Evolutionary conservation across 495 filamentous ascomycete genomes (phyloP).

Genomic region (Hypoxylon lenormandii): DNA sequence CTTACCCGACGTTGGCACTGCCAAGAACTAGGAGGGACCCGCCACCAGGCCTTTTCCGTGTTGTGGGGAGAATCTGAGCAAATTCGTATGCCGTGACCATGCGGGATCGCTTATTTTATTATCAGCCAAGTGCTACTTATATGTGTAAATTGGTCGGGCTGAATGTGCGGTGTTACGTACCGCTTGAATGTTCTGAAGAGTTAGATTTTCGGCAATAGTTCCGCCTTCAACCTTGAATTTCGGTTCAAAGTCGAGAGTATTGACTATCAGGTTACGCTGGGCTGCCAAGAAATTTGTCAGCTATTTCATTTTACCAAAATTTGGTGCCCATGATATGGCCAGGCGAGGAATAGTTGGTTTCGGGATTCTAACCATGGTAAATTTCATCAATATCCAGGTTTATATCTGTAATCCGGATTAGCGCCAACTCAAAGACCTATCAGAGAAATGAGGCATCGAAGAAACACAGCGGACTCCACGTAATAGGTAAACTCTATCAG

Average conservation of each 20-base stretch:
- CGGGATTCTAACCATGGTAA: constrained; percentile 34
- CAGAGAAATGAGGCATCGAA: too few species aligned
- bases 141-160: too few species aligned
- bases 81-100: constrained; percentile 87
- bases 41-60: constrained; percentile 67
- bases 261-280: constrained; percentile 51
- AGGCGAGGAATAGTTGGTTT: too few species aligned
- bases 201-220: constrained; percentile 67
- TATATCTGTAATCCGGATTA: constrained; percentile 53
- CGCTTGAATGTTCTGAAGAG: constrained; percentile 86
- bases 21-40: constrained; percentile 57
- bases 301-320: too few species aligned
- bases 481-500: too few species aligned
- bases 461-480: too few species aligned
- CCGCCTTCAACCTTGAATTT: constrained; percentile 79
- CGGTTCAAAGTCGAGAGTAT: constrained; percentile 56
- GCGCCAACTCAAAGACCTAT: too few species aligned
- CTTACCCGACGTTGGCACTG: constrained; percentile 63
- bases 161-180: too few species aligned
- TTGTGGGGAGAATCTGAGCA: constrained; percentile 73
- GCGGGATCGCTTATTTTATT: constrained; percentile 60
- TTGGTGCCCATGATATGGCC: too few species aligned
- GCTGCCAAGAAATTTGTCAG: constrained; percentile 16
- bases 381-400: constrained; percentile 82
- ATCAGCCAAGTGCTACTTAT: too few species aligned